A percentile compares a stretch with the other conserved stretches of the same genome.
Conservation (phyloP, 2,329 filamentous ascomycete species). For the Apiospora kogelbergensis region DNA sequence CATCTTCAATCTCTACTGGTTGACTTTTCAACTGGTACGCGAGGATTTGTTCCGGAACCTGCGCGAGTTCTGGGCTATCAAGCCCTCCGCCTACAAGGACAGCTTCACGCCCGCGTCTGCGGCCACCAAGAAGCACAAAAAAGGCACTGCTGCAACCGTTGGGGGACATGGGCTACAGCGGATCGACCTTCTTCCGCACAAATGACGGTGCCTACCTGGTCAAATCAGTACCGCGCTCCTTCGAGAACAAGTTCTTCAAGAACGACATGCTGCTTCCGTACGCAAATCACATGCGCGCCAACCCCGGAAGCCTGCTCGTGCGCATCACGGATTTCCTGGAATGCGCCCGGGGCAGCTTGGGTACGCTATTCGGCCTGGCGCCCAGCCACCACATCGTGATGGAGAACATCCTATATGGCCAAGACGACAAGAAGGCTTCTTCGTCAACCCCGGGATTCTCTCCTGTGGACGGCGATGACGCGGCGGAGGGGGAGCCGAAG, state of each 20-base stretch:
- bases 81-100: constrained; percentile 52
- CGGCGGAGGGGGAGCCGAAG: constrained; percentile 32
- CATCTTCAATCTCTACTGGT: constrained; percentile 36
- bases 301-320: constrained; percentile 63
- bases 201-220: constrained; percentile 66
- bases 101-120: constrained; percentile 43
- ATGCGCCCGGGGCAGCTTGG: constrained; percentile 55
- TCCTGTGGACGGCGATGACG: constrained; percentile 29
- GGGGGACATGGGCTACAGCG: constrained; percentile 72
- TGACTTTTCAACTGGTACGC: constrained; percentile 28
- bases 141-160: constrained; percentile 54
- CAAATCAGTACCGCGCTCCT: constrained; percentile 68
- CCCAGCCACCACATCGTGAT: constrained; percentile 75
- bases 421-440: constrained; percentile 33
- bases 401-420: constrained; percentile 71
- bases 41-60: constrained; percentile 44
- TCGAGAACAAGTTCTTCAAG: constrained; percentile 53
- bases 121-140: constrained; percentile 24
- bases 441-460: neutral
- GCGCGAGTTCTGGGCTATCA: constrained; percentile 46
- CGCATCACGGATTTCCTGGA: constrained; percentile 71
- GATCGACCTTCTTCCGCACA: constrained; percentile 74
- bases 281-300: constrained; percentile 54
- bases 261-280: constrained; percentile 16
- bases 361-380: constrained; percentile 57